Evolutionary conservation across 2,329 filamentous ascomycete genomes (phyloP).

Genomic region (Ophiocordyceps unilateralis): DNA sequence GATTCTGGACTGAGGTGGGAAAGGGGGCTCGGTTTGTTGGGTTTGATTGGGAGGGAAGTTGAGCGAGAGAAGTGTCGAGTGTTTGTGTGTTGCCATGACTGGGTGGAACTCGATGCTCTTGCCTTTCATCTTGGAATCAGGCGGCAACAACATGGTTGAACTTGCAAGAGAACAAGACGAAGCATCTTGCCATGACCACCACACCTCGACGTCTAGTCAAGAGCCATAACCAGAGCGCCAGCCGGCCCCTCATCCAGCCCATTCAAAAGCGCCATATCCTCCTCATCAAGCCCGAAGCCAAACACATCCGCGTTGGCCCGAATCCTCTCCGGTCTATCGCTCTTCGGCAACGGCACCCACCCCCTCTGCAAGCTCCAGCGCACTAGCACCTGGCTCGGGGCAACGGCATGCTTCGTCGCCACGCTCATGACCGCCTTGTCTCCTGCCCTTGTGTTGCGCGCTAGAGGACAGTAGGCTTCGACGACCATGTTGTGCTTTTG

Average conservation of each 20-base stretch:
- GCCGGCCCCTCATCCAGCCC: constrained; percentile 6
- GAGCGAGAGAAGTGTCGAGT: no score
- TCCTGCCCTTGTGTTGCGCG: constrained; percentile 16
- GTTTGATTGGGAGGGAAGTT: no score
- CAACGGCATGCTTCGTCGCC: constrained; percentile 39
- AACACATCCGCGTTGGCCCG: constrained; percentile 41
- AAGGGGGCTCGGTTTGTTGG: no score
- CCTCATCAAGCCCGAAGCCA: constrained; percentile 34
- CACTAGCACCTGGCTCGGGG: constrained; percentile 45
- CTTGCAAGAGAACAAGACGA: no score
- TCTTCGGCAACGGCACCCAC: constrained; percentile 50
- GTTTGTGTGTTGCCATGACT: no score
- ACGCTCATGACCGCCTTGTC: constrained; percentile 38
- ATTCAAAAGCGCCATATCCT: constrained; percentile 31
- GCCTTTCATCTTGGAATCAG: no score
- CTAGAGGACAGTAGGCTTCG: constrained; percentile 18
- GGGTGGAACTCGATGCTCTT: no score
- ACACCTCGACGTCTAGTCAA: constrained; percentile 2
- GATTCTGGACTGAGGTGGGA: no score
- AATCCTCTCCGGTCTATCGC: constrained; percentile 40
- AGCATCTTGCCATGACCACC: no score
- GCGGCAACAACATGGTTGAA: no score
- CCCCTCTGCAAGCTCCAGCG: constrained; percentile 52
- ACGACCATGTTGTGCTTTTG: constrained; percentile 55
- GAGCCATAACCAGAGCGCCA: constrained; percentile 9